These are phyloP conservation scores for Leccinum subfulvum DNA, from an alignment of 1,284 basidiomycete genomes.

Conservation along the genomic window DNA sequence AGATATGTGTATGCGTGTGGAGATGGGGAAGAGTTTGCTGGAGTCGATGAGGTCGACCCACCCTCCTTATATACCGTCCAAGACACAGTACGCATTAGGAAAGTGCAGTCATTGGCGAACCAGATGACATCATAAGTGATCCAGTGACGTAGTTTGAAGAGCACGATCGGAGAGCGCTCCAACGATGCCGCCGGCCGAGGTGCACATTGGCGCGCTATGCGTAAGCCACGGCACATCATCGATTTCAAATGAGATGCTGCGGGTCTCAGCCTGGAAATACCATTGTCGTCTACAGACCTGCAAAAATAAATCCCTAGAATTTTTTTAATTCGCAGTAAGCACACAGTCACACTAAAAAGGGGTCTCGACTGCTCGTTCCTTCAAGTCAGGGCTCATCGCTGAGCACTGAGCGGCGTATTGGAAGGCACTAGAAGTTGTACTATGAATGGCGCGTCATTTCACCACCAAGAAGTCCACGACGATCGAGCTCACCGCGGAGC, in stretches of 20 bases:
- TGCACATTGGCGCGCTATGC: background rate
- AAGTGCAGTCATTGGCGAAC: slow-evolving; percentile 20
- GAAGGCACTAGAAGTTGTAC: background rate
- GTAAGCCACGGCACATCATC: background rate
- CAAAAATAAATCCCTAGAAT: background rate
- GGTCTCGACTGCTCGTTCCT: too few species aligned
- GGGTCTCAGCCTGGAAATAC: background rate
- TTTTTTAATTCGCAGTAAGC: too few species aligned
- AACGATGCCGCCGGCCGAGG: background rate
- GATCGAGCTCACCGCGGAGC: background rate
- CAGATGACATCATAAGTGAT: slow-evolving; percentile 32
- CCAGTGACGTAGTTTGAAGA: slow-evolving; percentile 22
- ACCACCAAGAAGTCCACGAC: too few species aligned
- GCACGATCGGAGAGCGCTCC: slow-evolving; percentile 8
- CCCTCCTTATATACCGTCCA: slow-evolving; percentile 29
- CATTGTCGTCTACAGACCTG: background rate
- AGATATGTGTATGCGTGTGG: background rate
- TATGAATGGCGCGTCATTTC: background rate
- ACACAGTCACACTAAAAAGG: too few species aligned
- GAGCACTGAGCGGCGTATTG: background rate
- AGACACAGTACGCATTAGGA: slow-evolving; percentile 30
- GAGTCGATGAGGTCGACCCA: background rate
- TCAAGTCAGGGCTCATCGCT: too few species aligned
- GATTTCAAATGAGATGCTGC: background rate
- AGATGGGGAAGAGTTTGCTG: slow-evolving; percentile 9